Percentiles rank a stretch among this genome's conserved stretches.
Evolutionary conservation across 192 early-diverging fungal species (phyloP).

Genomic region (Coemansia sp.): DNA sequence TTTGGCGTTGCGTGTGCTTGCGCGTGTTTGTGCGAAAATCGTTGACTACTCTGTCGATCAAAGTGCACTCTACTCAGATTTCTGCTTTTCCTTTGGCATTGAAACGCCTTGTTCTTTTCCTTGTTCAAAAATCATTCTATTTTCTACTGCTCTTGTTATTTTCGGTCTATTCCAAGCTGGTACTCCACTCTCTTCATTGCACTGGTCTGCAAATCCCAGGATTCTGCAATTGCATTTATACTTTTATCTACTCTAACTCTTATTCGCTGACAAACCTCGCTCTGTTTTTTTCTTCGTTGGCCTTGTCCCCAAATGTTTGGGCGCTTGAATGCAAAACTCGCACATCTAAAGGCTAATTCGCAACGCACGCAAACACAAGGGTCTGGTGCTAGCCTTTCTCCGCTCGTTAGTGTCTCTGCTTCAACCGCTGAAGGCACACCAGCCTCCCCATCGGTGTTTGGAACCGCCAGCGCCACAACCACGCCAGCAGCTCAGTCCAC

Average conservation of each 20-base stretch:
- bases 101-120: not conserved
- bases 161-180: not conserved
- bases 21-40: not conserved
- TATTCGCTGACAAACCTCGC: not conserved
- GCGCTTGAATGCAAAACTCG: conserved; percentile 57
- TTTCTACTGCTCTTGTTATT: conserved; percentile 5
- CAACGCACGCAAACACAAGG: conserved; percentile 40
- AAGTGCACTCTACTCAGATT: too few species aligned
- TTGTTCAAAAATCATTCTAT: conserved; percentile 1
- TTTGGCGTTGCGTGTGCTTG: not conserved
- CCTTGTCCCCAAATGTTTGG: conserved; percentile 51
- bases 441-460: conserved; percentile 20
- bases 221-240: not conserved
- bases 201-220: not conserved
- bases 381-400: conserved; percentile 38
- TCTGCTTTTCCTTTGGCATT: too few species aligned
- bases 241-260: not conserved
- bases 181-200: not conserved
- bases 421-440: conserved; percentile 17
- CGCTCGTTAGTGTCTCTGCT: conserved; percentile 4
- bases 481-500: conserved; percentile 12
- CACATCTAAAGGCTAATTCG: conserved; percentile 52
- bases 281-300: conserved; percentile 1
- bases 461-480: conserved; percentile 7
- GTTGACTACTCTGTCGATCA: too few species aligned